Evolutionary conservation across 2,329 filamentous ascomycete species (phyloP).

Genomic region (Metarhizium anisopliae): DNA sequence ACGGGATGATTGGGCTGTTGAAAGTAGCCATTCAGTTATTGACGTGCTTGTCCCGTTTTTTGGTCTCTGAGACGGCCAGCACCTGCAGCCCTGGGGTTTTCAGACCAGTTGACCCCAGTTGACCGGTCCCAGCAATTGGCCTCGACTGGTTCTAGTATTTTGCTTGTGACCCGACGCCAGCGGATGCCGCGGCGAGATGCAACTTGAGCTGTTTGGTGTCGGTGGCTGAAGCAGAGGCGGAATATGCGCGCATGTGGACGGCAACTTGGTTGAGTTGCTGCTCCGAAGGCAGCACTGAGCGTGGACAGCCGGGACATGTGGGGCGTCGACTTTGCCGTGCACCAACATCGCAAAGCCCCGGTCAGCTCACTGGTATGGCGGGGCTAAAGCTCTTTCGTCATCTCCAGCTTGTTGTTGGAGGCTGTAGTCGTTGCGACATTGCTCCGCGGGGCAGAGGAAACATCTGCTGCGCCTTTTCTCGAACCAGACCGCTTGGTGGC

Average conservation of each 20-base stretch:
- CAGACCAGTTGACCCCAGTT: too few species aligned
- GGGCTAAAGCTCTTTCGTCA: too few species aligned
- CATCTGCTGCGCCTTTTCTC: not conserved
- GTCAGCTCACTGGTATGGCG: too few species aligned
- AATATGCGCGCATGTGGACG: not conserved
- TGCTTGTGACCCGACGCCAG: not conserved
- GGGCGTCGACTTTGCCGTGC: not conserved
- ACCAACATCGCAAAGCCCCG: too few species aligned
- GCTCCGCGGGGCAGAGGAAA: not conserved
- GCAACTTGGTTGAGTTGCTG: too few species aligned
- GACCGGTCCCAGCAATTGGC: too few species aligned
- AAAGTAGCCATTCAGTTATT: not conserved
- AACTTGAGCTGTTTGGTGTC: not conserved
- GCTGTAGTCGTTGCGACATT: not conserved
- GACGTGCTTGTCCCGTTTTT: not conserved
- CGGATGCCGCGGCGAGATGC: not conserved
- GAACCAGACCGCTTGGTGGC: not conserved
- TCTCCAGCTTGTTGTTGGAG: not conserved
- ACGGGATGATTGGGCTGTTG: constrained; percentile 5
- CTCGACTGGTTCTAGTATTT: not conserved
- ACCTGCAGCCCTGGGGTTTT: not conserved
- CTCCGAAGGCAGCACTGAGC: too few species aligned
- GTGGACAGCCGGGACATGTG: not conserved
- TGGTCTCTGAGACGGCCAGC: not conserved
- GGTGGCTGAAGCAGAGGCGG: not conserved